Conservation (phyloP, 306 rosid genomes). For the Pterocarpus santalinus region DNA sequence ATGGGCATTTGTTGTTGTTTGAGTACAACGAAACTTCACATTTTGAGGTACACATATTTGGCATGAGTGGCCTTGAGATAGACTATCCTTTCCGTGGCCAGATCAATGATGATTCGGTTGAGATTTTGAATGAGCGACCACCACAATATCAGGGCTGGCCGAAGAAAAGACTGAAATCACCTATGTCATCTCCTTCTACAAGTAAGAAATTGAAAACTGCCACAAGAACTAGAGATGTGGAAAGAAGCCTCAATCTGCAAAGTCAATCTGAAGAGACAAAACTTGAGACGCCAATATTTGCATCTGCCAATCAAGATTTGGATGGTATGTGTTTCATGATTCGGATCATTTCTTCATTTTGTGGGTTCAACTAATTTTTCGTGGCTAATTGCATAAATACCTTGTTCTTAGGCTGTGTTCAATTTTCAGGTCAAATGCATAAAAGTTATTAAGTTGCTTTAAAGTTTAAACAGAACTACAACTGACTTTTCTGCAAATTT, state of each 20-base stretch:
- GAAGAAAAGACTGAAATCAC: neutral
- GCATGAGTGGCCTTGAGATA: neutral
- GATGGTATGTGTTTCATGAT: neutral
- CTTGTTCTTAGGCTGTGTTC: neutral
- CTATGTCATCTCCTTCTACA: neutral
- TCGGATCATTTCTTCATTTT: neutral
- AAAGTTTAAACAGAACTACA: no score
- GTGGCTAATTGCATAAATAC: neutral
- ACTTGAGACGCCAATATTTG: neutral
- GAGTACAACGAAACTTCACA: neutral
- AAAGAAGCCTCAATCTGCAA: neutral
- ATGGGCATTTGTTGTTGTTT: conserved; percentile 18
- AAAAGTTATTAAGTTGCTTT: no score
- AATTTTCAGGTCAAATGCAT: no score
- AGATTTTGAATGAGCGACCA: no score
- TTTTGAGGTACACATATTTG: conserved; percentile 26
- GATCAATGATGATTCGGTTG: no score
- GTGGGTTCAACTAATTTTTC: neutral
- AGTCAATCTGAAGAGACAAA: neutral
- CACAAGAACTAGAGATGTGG: no score
- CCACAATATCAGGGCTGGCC: neutral
- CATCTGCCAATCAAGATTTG: neutral
- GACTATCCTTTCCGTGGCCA: no score
- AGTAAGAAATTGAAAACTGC: neutral
- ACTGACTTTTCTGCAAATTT: no score